Evolutionary conservation across 1,284 basidiomycete genomes (phyloP).

Genomic region (Ganoderma multipileum): DNA sequence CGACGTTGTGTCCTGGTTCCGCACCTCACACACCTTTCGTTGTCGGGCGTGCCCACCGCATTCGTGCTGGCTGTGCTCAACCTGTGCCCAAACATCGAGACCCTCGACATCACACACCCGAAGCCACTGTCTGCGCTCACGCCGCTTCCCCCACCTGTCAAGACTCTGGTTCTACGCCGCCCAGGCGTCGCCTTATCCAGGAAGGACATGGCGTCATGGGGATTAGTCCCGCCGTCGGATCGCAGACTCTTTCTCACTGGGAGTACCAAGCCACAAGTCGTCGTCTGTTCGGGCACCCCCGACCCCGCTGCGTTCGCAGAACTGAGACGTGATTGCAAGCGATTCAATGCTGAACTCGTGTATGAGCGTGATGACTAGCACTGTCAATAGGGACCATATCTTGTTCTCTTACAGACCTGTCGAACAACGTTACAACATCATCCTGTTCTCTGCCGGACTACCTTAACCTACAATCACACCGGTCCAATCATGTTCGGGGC

Average conservation of each 20-base stretch:
- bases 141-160: constrained; percentile 32
- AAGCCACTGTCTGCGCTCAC: constrained; percentile 24
- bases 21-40: neutral
- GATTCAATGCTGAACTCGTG: constrained; percentile 19
- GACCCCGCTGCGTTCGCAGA: constrained; percentile 24
- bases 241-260: constrained; percentile 16
- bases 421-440: too few species aligned
- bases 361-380: too few species aligned
- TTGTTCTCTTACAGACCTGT: too few species aligned
- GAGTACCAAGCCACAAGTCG: constrained; percentile 14
- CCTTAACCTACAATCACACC: too few species aligned
- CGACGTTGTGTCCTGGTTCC: too few species aligned
- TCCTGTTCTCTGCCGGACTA: too few species aligned
- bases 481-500: too few species aligned
- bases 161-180: constrained; percentile 30
- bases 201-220: constrained; percentile 27
- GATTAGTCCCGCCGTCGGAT: constrained; percentile 23
- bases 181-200: constrained; percentile 11
- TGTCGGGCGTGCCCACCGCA: constrained; percentile 37
- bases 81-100: constrained; percentile 35
- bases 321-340: constrained; percentile 20
- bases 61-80: constrained; percentile 39
- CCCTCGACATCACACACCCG: constrained; percentile 34
- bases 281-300: constrained; percentile 25
- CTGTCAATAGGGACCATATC: too few species aligned